phyloP scores from a whole-genome alignment of 305 asterid genomes.

The Stenogyne calaminthoides region DNA sequence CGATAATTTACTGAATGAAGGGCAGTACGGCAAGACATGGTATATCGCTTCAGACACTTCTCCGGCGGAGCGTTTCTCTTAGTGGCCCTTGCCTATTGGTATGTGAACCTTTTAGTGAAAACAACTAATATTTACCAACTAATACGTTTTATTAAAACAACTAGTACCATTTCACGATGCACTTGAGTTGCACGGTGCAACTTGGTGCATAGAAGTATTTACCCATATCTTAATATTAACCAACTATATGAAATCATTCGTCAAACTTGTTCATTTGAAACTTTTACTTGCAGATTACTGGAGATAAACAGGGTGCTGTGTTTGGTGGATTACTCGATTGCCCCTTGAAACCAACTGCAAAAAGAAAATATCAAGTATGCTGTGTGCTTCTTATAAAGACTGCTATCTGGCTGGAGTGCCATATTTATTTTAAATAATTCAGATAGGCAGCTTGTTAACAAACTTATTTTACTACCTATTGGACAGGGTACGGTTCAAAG shows the following conservation, averaged over 20 bases:
- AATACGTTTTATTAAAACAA: too few relatives aligned
- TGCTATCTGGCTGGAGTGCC: background rate
- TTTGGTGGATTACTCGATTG: conserved; percentile 96
- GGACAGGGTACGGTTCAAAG: conserved; percentile 85
- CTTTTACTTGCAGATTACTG: conserved; percentile 66
- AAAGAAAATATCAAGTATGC: conserved; percentile 88
- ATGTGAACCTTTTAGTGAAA: conserved; percentile 22
- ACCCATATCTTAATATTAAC: background rate
- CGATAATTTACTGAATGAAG: conserved; percentile 63
- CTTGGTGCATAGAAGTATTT: too few relatives aligned
- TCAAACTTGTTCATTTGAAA: conserved; percentile 2
- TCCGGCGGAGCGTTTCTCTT: conserved; percentile 59
- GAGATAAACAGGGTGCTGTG: conserved; percentile 90
- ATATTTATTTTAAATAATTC: background rate
- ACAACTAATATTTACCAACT: too few relatives aligned
- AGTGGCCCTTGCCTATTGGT: conserved; percentile 95
- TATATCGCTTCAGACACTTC: conserved; percentile 89
- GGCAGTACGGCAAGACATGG: conserved; percentile 97
- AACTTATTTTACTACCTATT: conserved; percentile 17
- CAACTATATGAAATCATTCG: background rate
- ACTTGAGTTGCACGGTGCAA: too few relatives aligned
- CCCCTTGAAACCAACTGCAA: conserved; percentile 86
- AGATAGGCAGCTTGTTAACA: conserved; percentile 25
- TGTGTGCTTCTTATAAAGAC: background rate
- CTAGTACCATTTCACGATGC: too few relatives aligned